Evolutionary conservation across 169 alveolate genomes (phyloP).

Genomic region (Condylostoma magnum): DNA sequence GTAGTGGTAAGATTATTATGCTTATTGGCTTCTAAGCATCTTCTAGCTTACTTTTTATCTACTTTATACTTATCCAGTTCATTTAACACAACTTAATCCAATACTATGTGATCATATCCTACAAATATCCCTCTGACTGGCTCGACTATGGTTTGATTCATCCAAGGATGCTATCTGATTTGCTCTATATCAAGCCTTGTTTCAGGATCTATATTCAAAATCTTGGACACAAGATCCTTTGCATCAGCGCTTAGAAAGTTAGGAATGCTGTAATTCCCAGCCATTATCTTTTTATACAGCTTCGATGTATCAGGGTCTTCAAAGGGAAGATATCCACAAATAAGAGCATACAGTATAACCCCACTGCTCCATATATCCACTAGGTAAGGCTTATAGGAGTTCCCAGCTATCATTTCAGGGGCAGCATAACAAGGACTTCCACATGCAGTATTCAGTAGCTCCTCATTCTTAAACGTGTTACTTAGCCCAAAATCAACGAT

Average conservation of each 20-base stretch:
- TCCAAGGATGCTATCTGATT: conserved; percentile 42
- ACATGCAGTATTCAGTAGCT: conserved; percentile 74
- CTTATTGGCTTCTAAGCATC: conserved; percentile 65
- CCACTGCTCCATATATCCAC: conserved; percentile 83
- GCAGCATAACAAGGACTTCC: conserved; percentile 89
- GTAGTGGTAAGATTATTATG: conserved; percentile 84
- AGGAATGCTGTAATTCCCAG: conserved; percentile 66
- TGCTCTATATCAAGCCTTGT: conserved; percentile 33
- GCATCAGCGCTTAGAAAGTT: conserved; percentile 39
- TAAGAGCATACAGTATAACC: conserved; percentile 85
- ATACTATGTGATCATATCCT: not conserved
- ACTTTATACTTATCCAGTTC: conserved; percentile 49
- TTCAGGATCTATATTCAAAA: conserved; percentile 41
- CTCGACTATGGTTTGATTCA: not conserved
- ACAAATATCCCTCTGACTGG: conserved; percentile 18
- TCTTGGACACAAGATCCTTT: conserved; percentile 43
- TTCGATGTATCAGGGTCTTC: conserved; percentile 82
- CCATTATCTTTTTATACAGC: conserved; percentile 74
- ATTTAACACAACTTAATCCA: conserved; percentile 58
- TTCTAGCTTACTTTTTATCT: conserved; percentile 49
- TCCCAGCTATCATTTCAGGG: conserved; percentile 85
- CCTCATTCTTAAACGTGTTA: conserved; percentile 49
- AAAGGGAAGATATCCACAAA: conserved; percentile 91
- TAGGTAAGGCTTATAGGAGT: conserved; percentile 56
- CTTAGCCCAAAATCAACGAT: conserved; percentile 85